These are phyloP conservation scores for Arctium lappa DNA, from an alignment of 129 eudicot species.

Conservation along the genomic window DNA sequence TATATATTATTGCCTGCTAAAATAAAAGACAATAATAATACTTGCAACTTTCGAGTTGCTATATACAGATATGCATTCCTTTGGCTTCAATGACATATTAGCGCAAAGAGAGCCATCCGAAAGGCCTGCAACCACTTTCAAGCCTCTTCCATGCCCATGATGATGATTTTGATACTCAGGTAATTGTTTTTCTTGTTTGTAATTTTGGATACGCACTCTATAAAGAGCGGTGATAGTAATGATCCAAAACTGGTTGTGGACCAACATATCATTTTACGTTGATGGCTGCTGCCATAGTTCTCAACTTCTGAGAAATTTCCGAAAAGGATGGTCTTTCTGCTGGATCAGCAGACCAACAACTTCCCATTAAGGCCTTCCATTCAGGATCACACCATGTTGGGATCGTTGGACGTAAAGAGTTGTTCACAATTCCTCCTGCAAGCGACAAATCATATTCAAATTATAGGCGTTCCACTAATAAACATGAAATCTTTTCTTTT, in stretches of 20 bases:
- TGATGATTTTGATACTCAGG: not conserved
- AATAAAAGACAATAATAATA: conserved; percentile 40
- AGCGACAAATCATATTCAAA: not conserved
- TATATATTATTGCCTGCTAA: conserved; percentile 39
- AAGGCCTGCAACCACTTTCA: conserved; percentile 20
- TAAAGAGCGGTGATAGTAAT: not conserved
- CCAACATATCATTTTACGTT: conserved; percentile 59
- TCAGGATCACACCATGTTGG: conserved; percentile 98
- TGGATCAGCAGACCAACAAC: conserved; percentile 89
- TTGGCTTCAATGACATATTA: not conserved
- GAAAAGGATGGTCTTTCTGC: conserved; percentile 82
- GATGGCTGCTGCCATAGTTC: conserved; percentile 97
- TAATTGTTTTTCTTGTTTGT: not conserved
- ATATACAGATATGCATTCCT: conserved; percentile 25
- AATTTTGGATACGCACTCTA: not conserved
- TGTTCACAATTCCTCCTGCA: conserved; percentile 91
- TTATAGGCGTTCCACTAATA: no score
- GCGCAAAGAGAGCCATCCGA: not conserved
- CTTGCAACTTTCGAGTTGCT: conserved; percentile 10
- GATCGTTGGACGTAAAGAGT: conserved; percentile 80
- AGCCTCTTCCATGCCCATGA: not conserved
- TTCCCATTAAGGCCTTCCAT: conserved; percentile 86
- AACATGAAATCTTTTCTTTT: no score
- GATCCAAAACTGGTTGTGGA: not conserved
- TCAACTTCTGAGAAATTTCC: conserved; percentile 82